Conservation (phyloP, 1,284 basidiomycete genomes). For the Neotropicomus parvogracilis region DNA sequence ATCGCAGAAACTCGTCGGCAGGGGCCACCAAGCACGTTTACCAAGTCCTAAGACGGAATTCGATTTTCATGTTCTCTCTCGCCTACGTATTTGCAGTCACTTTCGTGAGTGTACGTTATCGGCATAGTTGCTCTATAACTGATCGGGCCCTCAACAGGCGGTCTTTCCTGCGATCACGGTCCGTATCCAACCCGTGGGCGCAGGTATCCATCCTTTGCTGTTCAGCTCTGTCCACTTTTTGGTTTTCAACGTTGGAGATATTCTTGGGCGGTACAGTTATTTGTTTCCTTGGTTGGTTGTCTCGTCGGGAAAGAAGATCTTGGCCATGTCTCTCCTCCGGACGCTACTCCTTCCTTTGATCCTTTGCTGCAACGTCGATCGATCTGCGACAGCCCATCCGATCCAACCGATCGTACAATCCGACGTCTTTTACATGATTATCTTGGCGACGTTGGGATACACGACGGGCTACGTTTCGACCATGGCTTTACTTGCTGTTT, state of each 20-base stretch:
- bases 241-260: not conserved
- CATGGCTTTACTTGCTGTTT: not conserved
- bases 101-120: not conserved
- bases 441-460: not conserved
- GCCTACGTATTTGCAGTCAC: constrained; percentile 1
- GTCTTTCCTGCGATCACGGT: not conserved
- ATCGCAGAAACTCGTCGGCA: not conserved
- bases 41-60: not conserved
- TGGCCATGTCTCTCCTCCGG: constrained; percentile 2
- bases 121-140: not conserved
- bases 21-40: not conserved
- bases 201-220: not conserved
- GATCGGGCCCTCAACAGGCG: not conserved
- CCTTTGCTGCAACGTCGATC: constrained; percentile 1
- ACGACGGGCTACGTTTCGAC: not conserved
- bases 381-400: not conserved
- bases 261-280: not conserved
- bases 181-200: not conserved
- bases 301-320: not conserved
- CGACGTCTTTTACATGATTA: not conserved
- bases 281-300: not conserved
- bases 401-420: not conserved
- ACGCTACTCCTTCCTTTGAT: constrained; percentile 1
- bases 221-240: constrained; percentile 1
- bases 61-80: constrained; percentile 2